Conservation (phyloP, 129 eudicot species). For the Ambrosia artemisiifolia region DNA sequence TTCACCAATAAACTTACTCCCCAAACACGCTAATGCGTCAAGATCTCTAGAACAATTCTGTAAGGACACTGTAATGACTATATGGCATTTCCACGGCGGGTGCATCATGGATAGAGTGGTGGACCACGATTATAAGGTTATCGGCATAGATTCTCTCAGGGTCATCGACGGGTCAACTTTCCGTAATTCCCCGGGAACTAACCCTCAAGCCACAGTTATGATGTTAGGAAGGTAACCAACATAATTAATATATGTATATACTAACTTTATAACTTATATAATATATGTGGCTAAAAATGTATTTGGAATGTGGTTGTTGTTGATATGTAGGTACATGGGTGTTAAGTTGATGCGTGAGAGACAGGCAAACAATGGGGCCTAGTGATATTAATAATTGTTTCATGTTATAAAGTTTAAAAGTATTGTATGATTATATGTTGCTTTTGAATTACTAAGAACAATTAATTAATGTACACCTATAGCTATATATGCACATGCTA, state of each 20-base stretch:
- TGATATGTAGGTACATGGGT: slow-evolving; percentile 83
- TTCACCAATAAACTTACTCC: slow-evolving; percentile 65
- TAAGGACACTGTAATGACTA: slow-evolving; percentile 84
- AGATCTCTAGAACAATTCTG: slow-evolving; percentile 75
- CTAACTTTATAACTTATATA: too few relatives aligned
- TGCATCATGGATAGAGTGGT: slow-evolving; percentile 80
- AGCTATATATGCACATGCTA: slow-evolving; percentile 3
- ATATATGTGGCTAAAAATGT: neutral
- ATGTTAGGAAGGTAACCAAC: slow-evolving; percentile 82
- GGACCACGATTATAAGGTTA: slow-evolving; percentile 70
- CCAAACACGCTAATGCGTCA: slow-evolving; percentile 66
- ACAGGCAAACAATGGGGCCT: slow-evolving; percentile 9
- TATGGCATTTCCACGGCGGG: slow-evolving; percentile 98
- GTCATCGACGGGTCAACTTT: slow-evolving; percentile 95
- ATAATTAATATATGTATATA: neutral
- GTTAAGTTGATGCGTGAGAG: slow-evolving; percentile 62
- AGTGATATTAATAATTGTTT: neutral
- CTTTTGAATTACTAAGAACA: neutral
- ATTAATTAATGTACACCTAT: slow-evolving; percentile 22
- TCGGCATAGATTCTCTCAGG: slow-evolving; percentile 66
- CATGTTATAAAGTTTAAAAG: neutral
- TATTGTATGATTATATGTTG: slow-evolving; percentile 12
- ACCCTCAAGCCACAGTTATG: slow-evolving; percentile 99
- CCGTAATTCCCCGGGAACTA: slow-evolving; percentile 81
- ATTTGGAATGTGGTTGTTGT: neutral